Conservation (phyloP, 768 basidiomycete genomes). For the Suillus americanus region DNA sequence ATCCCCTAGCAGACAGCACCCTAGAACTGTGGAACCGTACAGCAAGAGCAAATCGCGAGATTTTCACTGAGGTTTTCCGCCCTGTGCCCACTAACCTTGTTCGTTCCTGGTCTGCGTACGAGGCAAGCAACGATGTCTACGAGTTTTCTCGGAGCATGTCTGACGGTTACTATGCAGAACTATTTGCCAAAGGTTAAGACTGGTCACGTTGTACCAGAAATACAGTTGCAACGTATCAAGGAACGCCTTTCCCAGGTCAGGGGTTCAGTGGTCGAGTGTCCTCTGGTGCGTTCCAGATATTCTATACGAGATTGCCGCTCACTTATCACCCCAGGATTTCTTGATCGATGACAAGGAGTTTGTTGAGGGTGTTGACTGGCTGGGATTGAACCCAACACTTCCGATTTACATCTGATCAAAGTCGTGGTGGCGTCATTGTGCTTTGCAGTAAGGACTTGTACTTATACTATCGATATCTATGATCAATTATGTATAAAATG, state of each 20-base stretch:
- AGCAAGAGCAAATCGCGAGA: constrained; percentile 76
- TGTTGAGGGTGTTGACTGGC: constrained; percentile 70
- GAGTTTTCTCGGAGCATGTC: background rate
- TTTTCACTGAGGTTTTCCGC: constrained; percentile 85
- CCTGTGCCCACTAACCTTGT: constrained; percentile 86
- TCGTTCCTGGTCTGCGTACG: constrained; percentile 75
- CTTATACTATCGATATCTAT: too few species aligned
- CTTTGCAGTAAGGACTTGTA: background rate
- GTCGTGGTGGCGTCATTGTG: background rate
- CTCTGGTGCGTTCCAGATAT: constrained; percentile 49
- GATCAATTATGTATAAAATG: background rate
- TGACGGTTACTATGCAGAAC: constrained; percentile 41
- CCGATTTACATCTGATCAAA: constrained; percentile 67
- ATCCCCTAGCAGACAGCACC: constrained; percentile 70
- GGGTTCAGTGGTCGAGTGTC: constrained; percentile 75
- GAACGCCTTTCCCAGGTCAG: constrained; percentile 65
- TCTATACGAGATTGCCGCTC: constrained; percentile 7
- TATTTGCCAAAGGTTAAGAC: constrained; percentile 76
- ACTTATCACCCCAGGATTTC: constrained; percentile 59
- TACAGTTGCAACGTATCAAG: constrained; percentile 73
- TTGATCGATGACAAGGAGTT: constrained; percentile 78
- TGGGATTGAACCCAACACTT: constrained; percentile 69
- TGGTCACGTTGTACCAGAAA: constrained; percentile 75
- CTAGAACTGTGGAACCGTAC: constrained; percentile 63
- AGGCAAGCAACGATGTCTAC: constrained; percentile 42